These are phyloP conservation scores for Lotus japonicus DNA, from an alignment of 306 rosid genomes.

Conservation along the genomic window DNA sequence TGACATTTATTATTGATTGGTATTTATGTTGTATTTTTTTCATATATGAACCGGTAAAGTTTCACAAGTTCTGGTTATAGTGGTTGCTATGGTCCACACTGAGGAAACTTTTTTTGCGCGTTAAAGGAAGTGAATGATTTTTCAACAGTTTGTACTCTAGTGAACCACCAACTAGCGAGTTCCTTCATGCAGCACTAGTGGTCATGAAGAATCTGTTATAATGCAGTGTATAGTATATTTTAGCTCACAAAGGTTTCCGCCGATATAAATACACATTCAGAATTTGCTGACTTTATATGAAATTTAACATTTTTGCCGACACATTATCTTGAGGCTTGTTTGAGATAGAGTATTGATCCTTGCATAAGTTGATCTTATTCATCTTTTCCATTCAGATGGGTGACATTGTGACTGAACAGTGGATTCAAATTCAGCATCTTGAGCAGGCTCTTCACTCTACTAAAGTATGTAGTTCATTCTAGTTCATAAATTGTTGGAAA, in stretches of 20 bases:
- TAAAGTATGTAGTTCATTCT: constrained; percentile 41
- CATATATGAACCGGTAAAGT: not conserved
- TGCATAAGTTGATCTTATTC: constrained; percentile 25
- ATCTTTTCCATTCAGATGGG: constrained; percentile 51
- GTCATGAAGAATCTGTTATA: not conserved
- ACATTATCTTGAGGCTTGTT: not conserved
- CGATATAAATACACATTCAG: not conserved
- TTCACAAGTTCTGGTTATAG: not conserved
- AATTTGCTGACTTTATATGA: constrained; percentile 15
- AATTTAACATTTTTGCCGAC: not conserved
- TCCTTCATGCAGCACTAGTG: not conserved
- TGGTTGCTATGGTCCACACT: not conserved
- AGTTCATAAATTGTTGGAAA: not conserved
- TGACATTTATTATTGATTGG: not conserved
- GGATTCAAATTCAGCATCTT: constrained; percentile 89
- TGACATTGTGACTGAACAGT: constrained; percentile 68
- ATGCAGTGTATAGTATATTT: not conserved
- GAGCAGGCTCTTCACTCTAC: constrained; percentile 90
- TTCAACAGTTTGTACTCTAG: not conserved
- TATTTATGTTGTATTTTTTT: not conserved
- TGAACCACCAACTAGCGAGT: not conserved
- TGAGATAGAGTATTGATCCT: not conserved
- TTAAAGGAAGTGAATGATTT: constrained; percentile 7
- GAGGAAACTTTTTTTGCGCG: not conserved
- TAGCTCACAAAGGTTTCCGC: constrained; percentile 10